These are phyloP conservation scores for Dactylorhiza incarnata DNA, from an alignment of 106 monocot species.

Conservation along the genomic window DNA sequence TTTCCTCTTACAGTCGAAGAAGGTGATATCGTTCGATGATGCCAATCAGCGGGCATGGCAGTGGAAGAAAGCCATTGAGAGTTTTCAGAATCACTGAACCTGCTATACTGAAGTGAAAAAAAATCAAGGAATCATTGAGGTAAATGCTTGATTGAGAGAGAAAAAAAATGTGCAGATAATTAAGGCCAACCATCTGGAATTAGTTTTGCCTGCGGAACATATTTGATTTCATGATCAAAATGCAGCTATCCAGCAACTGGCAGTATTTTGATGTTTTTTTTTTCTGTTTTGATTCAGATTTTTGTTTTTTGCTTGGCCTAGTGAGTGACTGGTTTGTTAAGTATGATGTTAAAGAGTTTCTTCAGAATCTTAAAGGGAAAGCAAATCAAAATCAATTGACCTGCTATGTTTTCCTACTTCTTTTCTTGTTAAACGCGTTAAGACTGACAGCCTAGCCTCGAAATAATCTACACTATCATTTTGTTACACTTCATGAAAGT, in stretches of 20 bases:
- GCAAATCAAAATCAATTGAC: too few relatives aligned
- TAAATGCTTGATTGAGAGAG: not conserved
- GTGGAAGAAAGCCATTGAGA: slow-evolving; percentile 90
- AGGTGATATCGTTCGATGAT: slow-evolving; percentile 87
- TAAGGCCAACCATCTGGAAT: not conserved
- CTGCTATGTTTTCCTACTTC: too few relatives aligned
- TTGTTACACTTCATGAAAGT: not conserved
- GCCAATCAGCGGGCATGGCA: slow-evolving; percentile 76
- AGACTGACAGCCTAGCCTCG: too few relatives aligned
- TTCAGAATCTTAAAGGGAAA: too few relatives aligned
- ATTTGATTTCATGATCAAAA: not conserved
- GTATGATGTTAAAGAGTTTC: not conserved
- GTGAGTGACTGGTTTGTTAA: not conserved
- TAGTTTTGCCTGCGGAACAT: not conserved
- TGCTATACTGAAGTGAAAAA: not conserved
- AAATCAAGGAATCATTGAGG: not conserved
- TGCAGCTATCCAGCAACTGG: too few relatives aligned
- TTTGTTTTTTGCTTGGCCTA: not conserved
- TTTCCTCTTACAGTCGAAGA: slow-evolving; percentile 56
- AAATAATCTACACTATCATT: too few relatives aligned
- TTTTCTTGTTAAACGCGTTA: too few relatives aligned
- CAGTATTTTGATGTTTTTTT: too few relatives aligned
- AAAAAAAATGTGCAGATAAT: not conserved
- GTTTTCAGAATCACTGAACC: slow-evolving; percentile 30
- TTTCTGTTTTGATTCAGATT: too few relatives aligned